Evolutionary conservation across 305 asterid species (phyloP).

Genomic region (Ilex paraguariensis): DNA sequence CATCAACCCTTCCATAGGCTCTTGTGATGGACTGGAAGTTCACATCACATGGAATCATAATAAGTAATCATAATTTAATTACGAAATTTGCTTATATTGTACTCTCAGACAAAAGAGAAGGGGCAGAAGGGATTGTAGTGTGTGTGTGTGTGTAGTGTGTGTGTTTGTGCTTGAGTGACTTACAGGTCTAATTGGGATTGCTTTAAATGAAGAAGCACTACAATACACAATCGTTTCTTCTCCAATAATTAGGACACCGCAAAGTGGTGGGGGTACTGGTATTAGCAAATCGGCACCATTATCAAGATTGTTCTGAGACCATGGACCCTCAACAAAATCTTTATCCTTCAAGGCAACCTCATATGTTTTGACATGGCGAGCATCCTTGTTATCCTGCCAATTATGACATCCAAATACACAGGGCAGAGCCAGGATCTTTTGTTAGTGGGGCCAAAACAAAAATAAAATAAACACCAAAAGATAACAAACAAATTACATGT

Average conservation of each 20-base stretch:
- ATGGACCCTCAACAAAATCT: constrained; percentile 98
- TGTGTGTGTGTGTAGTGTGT: too few species aligned
- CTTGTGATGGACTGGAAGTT: constrained; percentile 66
- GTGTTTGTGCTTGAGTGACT: constrained; percentile 25
- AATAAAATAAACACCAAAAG: too few species aligned
- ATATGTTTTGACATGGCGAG: constrained; percentile 93
- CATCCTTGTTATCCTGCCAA: constrained; percentile 90
- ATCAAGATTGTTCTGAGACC: constrained; percentile 98
- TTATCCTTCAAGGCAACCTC: constrained; percentile 93
- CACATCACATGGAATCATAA: constrained; percentile 2
- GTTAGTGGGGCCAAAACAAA: too few species aligned
- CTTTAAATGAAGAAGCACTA: constrained; percentile 89
- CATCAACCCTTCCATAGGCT: constrained; percentile 97
- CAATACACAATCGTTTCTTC: constrained; percentile 97
- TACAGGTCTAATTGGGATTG: constrained; percentile 93
- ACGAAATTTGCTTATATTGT: too few species aligned
- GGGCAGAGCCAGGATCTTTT: too few species aligned
- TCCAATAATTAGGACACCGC: constrained; percentile 93
- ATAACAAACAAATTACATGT: too few species aligned
- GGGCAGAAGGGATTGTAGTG: neutral
- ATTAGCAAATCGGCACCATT: constrained; percentile 94
- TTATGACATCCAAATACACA: constrained; percentile 7
- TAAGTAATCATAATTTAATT: neutral
- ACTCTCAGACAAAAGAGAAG: too few species aligned
- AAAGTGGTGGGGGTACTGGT: constrained; percentile 97